These are phyloP conservation scores for Jamesozyma lodderae DNA, from an alignment of 805 yeast species.

Conservation along the genomic window DNA sequence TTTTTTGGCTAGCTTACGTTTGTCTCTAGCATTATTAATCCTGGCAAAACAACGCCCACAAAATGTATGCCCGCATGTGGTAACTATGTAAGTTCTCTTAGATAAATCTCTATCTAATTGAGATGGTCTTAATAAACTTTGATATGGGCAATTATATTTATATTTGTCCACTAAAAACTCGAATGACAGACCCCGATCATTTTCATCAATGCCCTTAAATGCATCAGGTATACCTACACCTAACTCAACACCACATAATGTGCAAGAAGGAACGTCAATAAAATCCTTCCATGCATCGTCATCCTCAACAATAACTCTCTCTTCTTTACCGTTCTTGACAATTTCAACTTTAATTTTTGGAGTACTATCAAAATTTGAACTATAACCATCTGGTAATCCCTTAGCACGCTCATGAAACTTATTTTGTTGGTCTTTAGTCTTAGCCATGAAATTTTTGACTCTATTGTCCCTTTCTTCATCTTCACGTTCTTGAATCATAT, in stretches of 20 bases:
- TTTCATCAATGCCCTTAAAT: constrained; percentile 28
- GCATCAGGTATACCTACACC: constrained; percentile 63
- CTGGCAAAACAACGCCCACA: constrained; percentile 79
- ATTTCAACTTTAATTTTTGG: constrained; percentile 16
- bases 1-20: constrained; percentile 18
- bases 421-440: constrained; percentile 22
- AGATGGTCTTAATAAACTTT: constrained; percentile 41
- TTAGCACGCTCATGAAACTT: constrained; percentile 16
- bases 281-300: constrained; percentile 25
- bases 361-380: constrained; percentile 22
- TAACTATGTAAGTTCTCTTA: constrained; percentile 47
- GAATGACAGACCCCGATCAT: constrained; percentile 22
- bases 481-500: constrained; percentile 28
- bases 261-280: constrained; percentile 42
- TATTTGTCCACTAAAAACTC: constrained; percentile 27
- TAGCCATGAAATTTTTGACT: constrained; percentile 20
- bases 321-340: constrained; percentile 14
- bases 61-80: constrained; percentile 74
- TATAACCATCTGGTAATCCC: constrained; percentile 24
- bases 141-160: constrained; percentile 57
- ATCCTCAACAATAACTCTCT: constrained; percentile 17
- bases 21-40: constrained; percentile 37
- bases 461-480: constrained; percentile 23
- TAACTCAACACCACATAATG: constrained; percentile 60
- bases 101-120: constrained; percentile 52